Conservation (phyloP, 2,329 filamentous ascomycete genomes). For the Aspergillus terreus region DNA sequence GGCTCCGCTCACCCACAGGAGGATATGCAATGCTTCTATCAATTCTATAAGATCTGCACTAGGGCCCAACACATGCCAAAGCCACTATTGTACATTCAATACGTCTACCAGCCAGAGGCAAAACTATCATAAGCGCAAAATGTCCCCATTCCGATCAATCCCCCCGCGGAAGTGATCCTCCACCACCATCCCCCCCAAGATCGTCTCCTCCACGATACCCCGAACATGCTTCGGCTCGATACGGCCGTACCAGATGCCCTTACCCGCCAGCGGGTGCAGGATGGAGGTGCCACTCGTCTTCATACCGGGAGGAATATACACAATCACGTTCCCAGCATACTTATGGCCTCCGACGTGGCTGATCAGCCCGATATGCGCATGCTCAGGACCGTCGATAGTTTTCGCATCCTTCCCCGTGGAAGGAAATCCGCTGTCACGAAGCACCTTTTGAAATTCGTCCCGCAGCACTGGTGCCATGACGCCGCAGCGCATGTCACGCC, state of each 20-base stretch:
- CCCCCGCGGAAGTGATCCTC: constrained; percentile 79
- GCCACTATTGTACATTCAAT: background rate
- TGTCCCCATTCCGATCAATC: constrained; percentile 69
- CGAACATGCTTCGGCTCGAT: constrained; percentile 83
- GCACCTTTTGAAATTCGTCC: constrained; percentile 59
- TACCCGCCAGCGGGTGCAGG: constrained; percentile 37
- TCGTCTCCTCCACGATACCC: constrained; percentile 80
- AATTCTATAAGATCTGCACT: too few relatives aligned
- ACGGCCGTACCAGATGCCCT: constrained; percentile 76
- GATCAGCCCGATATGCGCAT: constrained; percentile 48
- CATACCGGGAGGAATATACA: constrained; percentile 59
- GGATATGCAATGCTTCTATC: too few relatives aligned
- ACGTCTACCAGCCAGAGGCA: background rate
- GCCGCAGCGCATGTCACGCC: constrained; percentile 78
- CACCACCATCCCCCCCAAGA: constrained; percentile 82
- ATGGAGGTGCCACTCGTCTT: constrained; percentile 15
- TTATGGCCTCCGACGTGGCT: constrained; percentile 94
- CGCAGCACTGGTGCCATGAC: constrained; percentile 70
- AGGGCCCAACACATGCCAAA: too few relatives aligned
- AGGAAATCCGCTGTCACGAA: constrained; percentile 28
- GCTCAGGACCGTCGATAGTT: constrained; percentile 25
- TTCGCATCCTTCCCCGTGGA: constrained; percentile 15
- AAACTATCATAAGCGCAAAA: constrained; percentile 56
- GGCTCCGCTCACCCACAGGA: too few relatives aligned
- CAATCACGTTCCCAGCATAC: constrained; percentile 88